phyloP scores from a whole-genome alignment of 1,284 basidiomycete genomes.

The Kwoniella shivajii region DNA sequence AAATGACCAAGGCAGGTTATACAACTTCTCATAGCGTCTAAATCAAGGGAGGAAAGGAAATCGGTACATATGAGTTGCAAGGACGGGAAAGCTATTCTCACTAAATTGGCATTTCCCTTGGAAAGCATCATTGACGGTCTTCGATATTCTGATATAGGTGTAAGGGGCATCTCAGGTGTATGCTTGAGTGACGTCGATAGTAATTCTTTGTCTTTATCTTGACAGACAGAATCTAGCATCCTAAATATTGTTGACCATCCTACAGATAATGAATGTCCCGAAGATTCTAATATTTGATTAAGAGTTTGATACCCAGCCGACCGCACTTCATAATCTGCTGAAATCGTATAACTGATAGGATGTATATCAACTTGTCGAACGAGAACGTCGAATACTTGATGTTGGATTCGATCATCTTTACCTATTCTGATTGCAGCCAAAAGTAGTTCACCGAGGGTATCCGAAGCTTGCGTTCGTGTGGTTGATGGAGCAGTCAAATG shows the following conservation, averaged over 20 bases:
- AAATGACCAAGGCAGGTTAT: constrained; percentile 88
- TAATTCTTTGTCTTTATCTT: constrained; percentile 11
- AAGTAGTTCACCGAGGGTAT: constrained; percentile 79
- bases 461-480: constrained; percentile 84
- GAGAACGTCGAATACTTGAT: constrained; percentile 78
- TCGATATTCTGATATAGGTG: constrained; percentile 11
- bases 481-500: constrained; percentile 69
- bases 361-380: constrained; percentile 68
- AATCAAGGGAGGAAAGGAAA: constrained; percentile 77
- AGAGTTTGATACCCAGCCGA: constrained; percentile 84
- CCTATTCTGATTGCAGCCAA: constrained; percentile 66
- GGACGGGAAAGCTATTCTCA: constrained; percentile 82
- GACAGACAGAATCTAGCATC: constrained; percentile 81
- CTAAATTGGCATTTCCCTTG: constrained; percentile 49
- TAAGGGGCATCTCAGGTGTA: constrained; percentile 11
- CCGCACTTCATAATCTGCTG: constrained; percentile 68
- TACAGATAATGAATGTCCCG: constrained; percentile 83
- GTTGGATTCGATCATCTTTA: constrained; percentile 65
- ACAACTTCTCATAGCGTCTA: constrained; percentile 78
- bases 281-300: constrained; percentile 83
- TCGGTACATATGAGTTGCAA: constrained; percentile 89
- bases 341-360: constrained; percentile 40
- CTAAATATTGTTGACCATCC: constrained; percentile 94
- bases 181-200: background rate
- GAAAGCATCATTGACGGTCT: constrained; percentile 21